phyloP scores from a whole-genome alignment of 2,329 filamentous ascomycete species.

The Eutypa lata region DNA sequence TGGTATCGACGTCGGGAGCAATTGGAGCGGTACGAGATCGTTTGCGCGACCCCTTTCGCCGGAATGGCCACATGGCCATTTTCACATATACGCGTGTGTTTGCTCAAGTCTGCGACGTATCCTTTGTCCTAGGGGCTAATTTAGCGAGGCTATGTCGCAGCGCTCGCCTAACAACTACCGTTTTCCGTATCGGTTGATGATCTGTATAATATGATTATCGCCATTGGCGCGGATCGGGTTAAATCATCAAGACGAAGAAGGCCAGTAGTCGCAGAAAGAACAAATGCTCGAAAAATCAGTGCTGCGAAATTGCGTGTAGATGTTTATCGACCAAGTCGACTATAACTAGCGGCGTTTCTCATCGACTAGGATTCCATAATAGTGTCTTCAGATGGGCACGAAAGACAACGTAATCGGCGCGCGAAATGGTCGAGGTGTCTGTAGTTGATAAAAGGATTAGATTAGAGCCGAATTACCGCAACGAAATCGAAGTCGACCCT shows the following conservation, averaged over 20 bases:
- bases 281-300: constrained; percentile 3
- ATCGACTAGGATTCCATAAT: no score
- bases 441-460: no score
- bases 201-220: constrained; percentile 25
- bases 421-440: background rate
- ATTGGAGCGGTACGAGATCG: constrained; percentile 37
- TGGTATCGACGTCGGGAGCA: constrained; percentile 14
- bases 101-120: constrained; percentile 4
- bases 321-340: background rate
- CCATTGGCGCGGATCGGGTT: constrained; percentile 29
- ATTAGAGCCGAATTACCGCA: no score
- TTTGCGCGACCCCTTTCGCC: constrained; percentile 68
- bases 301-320: background rate
- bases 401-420: background rate
- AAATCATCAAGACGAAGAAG: constrained; percentile 12
- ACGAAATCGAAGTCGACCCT: no score
- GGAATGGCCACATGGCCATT: constrained; percentile 85
- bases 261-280: constrained; percentile 7
- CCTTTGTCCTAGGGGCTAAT: constrained; percentile 4
- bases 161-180: constrained; percentile 18
- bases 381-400: background rate
- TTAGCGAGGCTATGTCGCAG: constrained; percentile 15
- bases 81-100: constrained; percentile 9
- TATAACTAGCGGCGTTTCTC: no score
- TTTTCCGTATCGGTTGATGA: constrained; percentile 23